Percentiles rank a stretch among this genome's conserved stretches.
Conservation (phyloP, 495 filamentous ascomycete genomes). For the Friedmanniomyces simplex region DNA sequence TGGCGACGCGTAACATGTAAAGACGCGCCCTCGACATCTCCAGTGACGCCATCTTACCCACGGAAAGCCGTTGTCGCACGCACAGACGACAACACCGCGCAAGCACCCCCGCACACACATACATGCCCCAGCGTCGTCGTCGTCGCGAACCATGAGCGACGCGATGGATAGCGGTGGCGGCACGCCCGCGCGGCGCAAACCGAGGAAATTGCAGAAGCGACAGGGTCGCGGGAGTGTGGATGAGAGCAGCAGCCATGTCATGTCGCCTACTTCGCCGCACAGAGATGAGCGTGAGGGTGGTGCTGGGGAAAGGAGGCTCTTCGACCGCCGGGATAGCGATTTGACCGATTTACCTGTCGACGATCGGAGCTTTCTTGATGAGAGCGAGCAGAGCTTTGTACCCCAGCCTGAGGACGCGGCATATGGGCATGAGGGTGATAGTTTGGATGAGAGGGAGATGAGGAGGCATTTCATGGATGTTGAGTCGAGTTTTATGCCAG, state of each 20-base stretch:
- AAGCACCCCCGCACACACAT: neutral
- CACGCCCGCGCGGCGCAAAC: conserved; percentile 6
- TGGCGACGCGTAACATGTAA: neutral
- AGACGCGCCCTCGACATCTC: neutral
- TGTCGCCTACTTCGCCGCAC: neutral
- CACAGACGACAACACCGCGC: neutral
- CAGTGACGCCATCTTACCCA: neutral
- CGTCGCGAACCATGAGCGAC: conserved; percentile 6
- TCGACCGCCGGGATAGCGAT: conserved; percentile 14
- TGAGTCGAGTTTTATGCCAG: conserved; percentile 72
- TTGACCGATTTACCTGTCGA: conserved; percentile 14
- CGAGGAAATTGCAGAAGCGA: conserved; percentile 13
- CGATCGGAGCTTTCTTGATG: conserved; percentile 13
- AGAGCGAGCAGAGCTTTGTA: neutral
- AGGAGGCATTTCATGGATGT: conserved; percentile 66
- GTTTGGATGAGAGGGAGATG: conserved; percentile 56
- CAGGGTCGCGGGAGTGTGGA: conserved; percentile 11
- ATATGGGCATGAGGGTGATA: conserved; percentile 27
- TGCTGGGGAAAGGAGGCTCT: neutral
- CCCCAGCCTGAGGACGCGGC: neutral
- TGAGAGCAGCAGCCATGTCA: neutral
- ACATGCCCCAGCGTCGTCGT: neutral
- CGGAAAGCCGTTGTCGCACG: neutral
- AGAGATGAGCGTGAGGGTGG: neutral
- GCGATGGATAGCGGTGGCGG: neutral